These are phyloP conservation scores for Paxillus involutus DNA, from an alignment of 768 basidiomycete genomes.

Conservation along the genomic window DNA sequence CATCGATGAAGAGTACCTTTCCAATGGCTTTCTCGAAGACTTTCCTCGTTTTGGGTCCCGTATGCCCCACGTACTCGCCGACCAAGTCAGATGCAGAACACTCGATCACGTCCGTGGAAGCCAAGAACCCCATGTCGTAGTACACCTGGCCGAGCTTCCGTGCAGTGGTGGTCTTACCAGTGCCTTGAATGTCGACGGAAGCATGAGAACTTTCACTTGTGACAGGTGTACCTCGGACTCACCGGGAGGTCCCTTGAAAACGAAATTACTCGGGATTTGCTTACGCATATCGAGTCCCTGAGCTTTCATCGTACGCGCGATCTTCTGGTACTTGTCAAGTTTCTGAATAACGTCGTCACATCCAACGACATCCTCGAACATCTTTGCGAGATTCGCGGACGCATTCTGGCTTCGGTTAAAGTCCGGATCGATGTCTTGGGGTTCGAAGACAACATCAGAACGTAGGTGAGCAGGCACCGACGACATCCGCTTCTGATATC, in stretches of 20 bases:
- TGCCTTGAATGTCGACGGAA: constrained; percentile 32
- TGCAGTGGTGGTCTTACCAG: constrained; percentile 64
- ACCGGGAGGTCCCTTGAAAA: constrained; percentile 78
- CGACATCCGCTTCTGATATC: constrained; percentile 42
- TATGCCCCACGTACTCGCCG: constrained; percentile 70
- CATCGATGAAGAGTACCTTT: constrained; percentile 70
- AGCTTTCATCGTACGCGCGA: constrained; percentile 42
- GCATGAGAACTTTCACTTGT: too few relatives aligned
- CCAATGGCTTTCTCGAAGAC: constrained; percentile 67
- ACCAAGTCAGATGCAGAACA: constrained; percentile 73
- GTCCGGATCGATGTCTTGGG: constrained; percentile 63
- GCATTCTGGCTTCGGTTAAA: constrained; percentile 51
- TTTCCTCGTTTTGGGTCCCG: constrained; percentile 64
- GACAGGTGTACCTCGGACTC: neutral
- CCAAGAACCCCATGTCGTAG: constrained; percentile 63
- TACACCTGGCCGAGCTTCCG: constrained; percentile 65
- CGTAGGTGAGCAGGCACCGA: constrained; percentile 20
- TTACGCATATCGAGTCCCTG: constrained; percentile 44
- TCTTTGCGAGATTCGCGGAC: constrained; percentile 46
- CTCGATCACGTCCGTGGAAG: constrained; percentile 53
- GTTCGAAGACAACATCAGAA: constrained; percentile 34
- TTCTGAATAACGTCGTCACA: constrained; percentile 52
- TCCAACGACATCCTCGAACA: constrained; percentile 67
- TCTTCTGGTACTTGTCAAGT: constrained; percentile 51
- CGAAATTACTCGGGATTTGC: constrained; percentile 56